phyloP scores from a whole-genome alignment of 805 yeast species.

The Komagataella pseudopastoris region DNA sequence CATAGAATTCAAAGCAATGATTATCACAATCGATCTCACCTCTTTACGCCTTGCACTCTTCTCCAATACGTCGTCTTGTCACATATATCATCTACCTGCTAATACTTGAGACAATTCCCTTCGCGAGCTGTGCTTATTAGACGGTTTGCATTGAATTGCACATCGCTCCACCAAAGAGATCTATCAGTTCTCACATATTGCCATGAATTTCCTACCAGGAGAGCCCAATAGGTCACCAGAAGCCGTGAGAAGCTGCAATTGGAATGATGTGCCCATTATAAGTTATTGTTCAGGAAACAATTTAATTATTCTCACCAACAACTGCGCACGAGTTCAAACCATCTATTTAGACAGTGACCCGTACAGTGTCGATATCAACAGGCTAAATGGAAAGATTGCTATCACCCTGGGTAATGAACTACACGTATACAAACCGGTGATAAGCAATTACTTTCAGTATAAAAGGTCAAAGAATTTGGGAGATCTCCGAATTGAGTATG shows the following conservation, averaged over 20 bases:
- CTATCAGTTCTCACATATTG: conserved; percentile 20
- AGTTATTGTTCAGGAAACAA: conserved; percentile 85
- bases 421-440: conserved; percentile 40
- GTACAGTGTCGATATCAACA: conserved; percentile 48
- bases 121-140: background rate
- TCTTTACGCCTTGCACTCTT: background rate
- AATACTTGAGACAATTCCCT: background rate
- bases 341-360: conserved; percentile 60
- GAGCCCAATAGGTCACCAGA: conserved; percentile 52
- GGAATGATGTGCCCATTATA: conserved; percentile 54
- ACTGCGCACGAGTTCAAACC: conserved; percentile 54
- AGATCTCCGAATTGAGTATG: conserved; percentile 18
- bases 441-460: conserved; percentile 27
- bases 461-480: conserved; percentile 16
- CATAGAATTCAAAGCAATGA: background rate
- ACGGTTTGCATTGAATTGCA: background rate
- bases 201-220: conserved; percentile 72
- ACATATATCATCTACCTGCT: background rate
- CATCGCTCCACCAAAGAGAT: background rate
- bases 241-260: conserved; percentile 42
- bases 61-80: background rate
- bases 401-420: conserved; percentile 32
- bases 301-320: conserved; percentile 48
- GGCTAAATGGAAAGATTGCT: conserved; percentile 47
- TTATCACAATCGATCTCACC: background rate